Conservation (phyloP, 2,329 filamentous ascomycete genomes). For the Hypoxylon rubiginosum region DNA sequence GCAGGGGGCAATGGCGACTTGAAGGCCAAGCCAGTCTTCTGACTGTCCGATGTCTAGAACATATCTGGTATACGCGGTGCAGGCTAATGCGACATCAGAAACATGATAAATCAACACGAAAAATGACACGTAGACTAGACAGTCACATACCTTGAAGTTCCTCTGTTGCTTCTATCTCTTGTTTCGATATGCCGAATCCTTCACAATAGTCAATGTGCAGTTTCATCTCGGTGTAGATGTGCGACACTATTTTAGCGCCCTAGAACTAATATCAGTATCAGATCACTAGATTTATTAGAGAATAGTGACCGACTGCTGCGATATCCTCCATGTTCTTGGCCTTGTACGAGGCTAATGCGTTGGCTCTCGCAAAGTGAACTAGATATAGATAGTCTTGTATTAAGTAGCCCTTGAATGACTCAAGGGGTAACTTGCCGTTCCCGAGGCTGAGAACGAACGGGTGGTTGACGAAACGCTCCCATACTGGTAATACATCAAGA, state of each 20-base stretch:
- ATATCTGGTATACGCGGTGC: conserved; percentile 81
- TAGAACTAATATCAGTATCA: conserved; percentile 47
- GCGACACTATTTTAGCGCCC: conserved; percentile 78
- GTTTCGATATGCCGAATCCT: conserved; percentile 80
- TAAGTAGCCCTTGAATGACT: conserved; percentile 89
- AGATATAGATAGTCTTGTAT: conserved; percentile 94
- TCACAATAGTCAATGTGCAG: conserved; percentile 87
- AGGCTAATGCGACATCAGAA: conserved; percentile 51
- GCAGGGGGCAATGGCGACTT: conserved; percentile 87
- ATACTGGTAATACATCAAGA: conserved; percentile 78
- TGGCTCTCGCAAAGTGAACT: conserved; percentile 90
- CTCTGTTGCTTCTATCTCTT: conserved; percentile 78
- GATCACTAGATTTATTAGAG: conserved; percentile 1
- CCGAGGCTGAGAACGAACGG: conserved; percentile 84
- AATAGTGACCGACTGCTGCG: conserved; percentile 66
- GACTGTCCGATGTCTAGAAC: conserved; percentile 90
- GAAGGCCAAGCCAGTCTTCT: conserved; percentile 88
- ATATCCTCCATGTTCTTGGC: conserved; percentile 80
- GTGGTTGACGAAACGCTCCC: conserved; percentile 84
- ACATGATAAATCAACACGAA: conserved; percentile 1
- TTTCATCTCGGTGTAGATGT: conserved; percentile 83
- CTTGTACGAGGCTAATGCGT: conserved; percentile 89
- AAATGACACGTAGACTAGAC: background rate
- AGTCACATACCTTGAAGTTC: conserved; percentile 75
- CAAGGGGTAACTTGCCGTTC: conserved; percentile 78